phyloP scores from a whole-genome alignment of 75 land plant species.

The Larix kaempferi region DNA sequence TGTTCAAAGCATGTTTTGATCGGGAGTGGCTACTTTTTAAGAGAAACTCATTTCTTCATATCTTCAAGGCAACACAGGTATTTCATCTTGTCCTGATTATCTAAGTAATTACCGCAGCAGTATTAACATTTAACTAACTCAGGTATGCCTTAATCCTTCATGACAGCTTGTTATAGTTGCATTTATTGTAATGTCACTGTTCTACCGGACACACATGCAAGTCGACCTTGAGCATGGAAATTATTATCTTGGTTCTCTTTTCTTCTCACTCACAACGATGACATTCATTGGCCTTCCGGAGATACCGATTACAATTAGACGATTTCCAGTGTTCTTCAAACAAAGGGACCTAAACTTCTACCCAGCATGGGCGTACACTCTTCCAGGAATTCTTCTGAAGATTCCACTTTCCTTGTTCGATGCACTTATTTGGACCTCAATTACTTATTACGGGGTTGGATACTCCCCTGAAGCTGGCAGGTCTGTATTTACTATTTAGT shows the following conservation, averaged over 20 bases:
- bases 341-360: slow-evolving; percentile 61
- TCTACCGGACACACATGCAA: slow-evolving; percentile 59
- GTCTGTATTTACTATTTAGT: slow-evolving; percentile 15
- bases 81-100: neutral
- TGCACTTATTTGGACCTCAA: slow-evolving; percentile 46
- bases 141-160: neutral
- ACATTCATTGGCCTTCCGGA: slow-evolving; percentile 62
- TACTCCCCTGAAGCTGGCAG: slow-evolving; percentile 56
- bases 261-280: slow-evolving; percentile 39
- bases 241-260: slow-evolving; percentile 52
- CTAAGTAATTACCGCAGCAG: neutral
- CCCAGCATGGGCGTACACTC: slow-evolving; percentile 76
- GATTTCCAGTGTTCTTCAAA: slow-evolving; percentile 65
- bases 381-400: slow-evolving; percentile 44
- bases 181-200: slow-evolving; percentile 50
- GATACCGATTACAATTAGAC: slow-evolving; percentile 37
- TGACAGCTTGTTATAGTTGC: slow-evolving; percentile 37
- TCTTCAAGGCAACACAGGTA: slow-evolving; percentile 75
- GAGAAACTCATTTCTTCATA: slow-evolving; percentile 65
- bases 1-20: slow-evolving; percentile 59
- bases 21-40: slow-evolving; percentile 71
- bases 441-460: slow-evolving; percentile 68
- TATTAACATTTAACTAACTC: neutral
- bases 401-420: slow-evolving; percentile 59
- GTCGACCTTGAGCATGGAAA: slow-evolving; percentile 27